phyloP scores from a whole-genome alignment of 768 basidiomycete species.

The Lactarius tabidus region DNA sequence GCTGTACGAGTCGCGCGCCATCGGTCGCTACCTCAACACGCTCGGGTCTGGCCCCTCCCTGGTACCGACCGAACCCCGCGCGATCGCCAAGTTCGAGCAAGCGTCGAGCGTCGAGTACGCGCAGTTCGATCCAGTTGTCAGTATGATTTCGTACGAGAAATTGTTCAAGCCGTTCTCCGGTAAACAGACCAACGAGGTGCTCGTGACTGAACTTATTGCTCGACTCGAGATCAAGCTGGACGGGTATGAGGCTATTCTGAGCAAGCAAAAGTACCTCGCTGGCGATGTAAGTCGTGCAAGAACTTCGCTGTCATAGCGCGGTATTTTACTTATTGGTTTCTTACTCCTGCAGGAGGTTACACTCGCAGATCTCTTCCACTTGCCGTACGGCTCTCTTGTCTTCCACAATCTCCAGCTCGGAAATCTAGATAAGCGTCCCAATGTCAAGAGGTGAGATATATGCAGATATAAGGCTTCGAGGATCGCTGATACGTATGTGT shows the following conservation, averaged over 20 bases:
- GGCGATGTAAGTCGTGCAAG: slow-evolving; percentile 11
- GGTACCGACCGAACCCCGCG: slow-evolving; percentile 26
- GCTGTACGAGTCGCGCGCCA: slow-evolving; percentile 32
- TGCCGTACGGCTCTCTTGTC: background rate
- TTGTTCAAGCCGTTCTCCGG: slow-evolving; percentile 2
- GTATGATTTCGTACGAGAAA: background rate
- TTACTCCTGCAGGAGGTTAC: slow-evolving; percentile 8
- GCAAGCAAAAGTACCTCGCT: slow-evolving; percentile 21
- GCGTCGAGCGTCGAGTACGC: slow-evolving; percentile 31
- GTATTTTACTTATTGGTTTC: background rate
- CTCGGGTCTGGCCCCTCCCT: slow-evolving; percentile 29
- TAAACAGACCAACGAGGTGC: background rate
- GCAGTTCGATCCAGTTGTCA: slow-evolving; percentile 4
- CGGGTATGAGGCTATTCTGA: slow-evolving; percentile 7
- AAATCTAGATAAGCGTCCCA: slow-evolving; percentile 5
- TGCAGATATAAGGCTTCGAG: no score
- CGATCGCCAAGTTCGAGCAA: slow-evolving; percentile 29
- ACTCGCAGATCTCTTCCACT: slow-evolving; percentile 17
- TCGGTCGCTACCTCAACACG: slow-evolving; percentile 27
- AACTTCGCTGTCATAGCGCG: no score
- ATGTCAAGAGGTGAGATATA: slow-evolving; percentile 10
- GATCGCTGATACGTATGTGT: background rate
- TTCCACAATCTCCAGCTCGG: background rate
- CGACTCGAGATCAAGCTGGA: slow-evolving; percentile 7
- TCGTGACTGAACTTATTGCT: background rate